Evolutionary conservation across 306 rosid genomes (phyloP).

Genomic region (Arachis hypogaea): DNA sequence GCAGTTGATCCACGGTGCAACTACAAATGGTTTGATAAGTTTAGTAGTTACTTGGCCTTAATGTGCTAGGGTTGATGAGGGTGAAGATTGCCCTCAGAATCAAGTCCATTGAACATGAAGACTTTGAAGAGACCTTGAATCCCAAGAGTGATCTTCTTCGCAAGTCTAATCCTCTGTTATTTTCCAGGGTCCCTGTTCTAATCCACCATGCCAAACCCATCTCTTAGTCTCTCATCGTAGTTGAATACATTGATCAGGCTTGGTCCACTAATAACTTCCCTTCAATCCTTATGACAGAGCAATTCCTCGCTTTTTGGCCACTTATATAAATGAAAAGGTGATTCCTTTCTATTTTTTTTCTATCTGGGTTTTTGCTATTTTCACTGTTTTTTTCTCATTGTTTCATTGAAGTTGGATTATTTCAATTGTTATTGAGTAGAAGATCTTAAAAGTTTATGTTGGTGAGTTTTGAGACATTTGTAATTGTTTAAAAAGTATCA

Average conservation of each 20-base stretch:
- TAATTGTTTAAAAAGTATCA: too few relatives aligned
- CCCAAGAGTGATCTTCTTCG: constrained; percentile 61
- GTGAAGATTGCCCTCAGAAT: constrained; percentile 60
- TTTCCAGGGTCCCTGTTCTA: constrained; percentile 61
- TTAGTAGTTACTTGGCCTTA: constrained; percentile 23
- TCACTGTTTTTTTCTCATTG: neutral
- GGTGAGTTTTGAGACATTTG: too few relatives aligned
- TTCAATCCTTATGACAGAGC: constrained; percentile 62
- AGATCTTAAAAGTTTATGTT: too few relatives aligned
- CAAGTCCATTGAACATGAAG: constrained; percentile 53
- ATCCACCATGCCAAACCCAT: constrained; percentile 55
- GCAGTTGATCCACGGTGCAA: constrained; percentile 81
- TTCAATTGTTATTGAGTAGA: too few relatives aligned
- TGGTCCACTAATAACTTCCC: constrained; percentile 43
- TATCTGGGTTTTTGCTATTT: neutral
- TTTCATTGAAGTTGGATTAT: neutral
- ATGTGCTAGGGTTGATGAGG: constrained; percentile 29
- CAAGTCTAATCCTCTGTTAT: constrained; percentile 57
- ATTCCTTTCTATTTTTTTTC: neutral
- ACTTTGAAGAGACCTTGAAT: constrained; percentile 48
- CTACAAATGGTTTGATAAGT: constrained; percentile 67
- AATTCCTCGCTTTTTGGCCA: constrained; percentile 60
- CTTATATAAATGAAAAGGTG: constrained; percentile 60
- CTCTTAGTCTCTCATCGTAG: constrained; percentile 61
- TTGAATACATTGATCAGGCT: constrained; percentile 58